Base-by-base conservation (phyloP, 1,284 basidiomycete species). In the Ceratobasidium sp. region DNA sequence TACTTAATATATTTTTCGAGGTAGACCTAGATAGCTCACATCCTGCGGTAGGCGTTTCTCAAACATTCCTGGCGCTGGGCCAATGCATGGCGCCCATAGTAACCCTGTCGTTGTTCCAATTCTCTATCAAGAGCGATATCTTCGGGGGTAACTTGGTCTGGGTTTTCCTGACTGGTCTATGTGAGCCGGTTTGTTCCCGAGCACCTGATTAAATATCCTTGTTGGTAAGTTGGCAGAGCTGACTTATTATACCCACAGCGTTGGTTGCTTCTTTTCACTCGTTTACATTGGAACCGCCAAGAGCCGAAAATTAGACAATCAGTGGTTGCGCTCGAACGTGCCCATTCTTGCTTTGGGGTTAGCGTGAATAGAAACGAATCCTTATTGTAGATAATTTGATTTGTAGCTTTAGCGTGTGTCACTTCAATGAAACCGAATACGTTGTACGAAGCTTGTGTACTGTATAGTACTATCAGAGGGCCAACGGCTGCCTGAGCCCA, bases 61-160 rank as follows among this genome's bases (percentile, higher is more conserved):
- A 72, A 36, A 31, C 67, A 4, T 44, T 72, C n/a, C 14, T 72
- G 19, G 57, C 29, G n/a, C 24, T 72, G 2, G 67, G 67, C 11
- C 67, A 72, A 24, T 72, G 67, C 31, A 72, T 72, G 67, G 54
- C 67, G 9, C 67, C 67, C 33, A 50, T 72, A 17, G 41, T 60
- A 9, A 59, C 56, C 2, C 41, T 60, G 56, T 60, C 67, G 2
- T 17, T 60, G 17, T 72, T 72, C 33, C 44, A 72, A 33, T 60
- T 72, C 45, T 72, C 67, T 24, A 72, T 72, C 47, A 72, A 72
- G 47, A 72, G 67, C 27, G 29, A 41, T 19, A 7, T 72, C 19
- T 15, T 72, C 17, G 45, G 31, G 6, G 67, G 67, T 2, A 72
- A 72, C 22, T 19, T 51, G 17, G 31, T 72, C 33, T 72, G 67